Conservation (phyloP, 2,329 filamentous ascomycete genomes). For the Curvularia verruculosa region DNA sequence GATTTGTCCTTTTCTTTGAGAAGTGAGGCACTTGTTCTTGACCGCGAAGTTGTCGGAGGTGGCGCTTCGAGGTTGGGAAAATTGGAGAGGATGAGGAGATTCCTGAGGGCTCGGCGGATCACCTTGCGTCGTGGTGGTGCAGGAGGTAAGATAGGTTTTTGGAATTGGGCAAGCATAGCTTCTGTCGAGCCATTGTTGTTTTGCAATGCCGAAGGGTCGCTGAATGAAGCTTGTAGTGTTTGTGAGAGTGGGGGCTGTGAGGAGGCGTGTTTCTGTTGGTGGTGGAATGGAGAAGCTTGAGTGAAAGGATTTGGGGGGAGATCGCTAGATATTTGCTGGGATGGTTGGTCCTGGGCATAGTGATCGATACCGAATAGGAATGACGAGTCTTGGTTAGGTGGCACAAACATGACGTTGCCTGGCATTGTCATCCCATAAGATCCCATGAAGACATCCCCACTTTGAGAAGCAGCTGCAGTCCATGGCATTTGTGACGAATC, state of each 20-base stretch:
- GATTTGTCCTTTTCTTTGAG: conserved; percentile 50
- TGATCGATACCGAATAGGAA: conserved; percentile 50
- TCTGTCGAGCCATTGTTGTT: conserved; percentile 19
- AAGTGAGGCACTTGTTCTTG: conserved; percentile 55
- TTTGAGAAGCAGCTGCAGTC: conserved; percentile 33
- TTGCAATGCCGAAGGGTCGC: conserved; percentile 32
- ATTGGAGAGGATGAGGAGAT: conserved; percentile 62
- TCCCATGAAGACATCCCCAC: conserved; percentile 33
- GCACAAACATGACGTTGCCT: conserved; percentile 43
- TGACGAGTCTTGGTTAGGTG: conserved; percentile 40
- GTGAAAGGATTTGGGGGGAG: conserved; percentile 38
- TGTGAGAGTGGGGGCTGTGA: conserved; percentile 29
- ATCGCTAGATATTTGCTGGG: conserved; percentile 22
- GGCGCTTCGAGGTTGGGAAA: conserved; percentile 52
- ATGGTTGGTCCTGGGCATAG: conserved; percentile 34
- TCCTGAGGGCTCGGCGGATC: conserved; percentile 61
- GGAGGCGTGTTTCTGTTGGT: conserved; percentile 29
- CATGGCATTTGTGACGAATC: conserved; percentile 28
- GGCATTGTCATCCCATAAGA: conserved; percentile 34
- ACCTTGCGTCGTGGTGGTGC: conserved; percentile 40
- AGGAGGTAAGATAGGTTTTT: conserved; percentile 26
- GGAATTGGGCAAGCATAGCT: conserved; percentile 32
- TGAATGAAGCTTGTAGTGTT: conserved; percentile 35
- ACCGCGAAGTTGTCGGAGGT: conserved; percentile 46
- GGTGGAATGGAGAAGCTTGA: conserved; percentile 21